Evolutionary conservation across 176 grass and related monocot genomes (phyloP), one percentile per base, ranked within the genome.

Genomic region (Triticum timopheevii): DNA sequence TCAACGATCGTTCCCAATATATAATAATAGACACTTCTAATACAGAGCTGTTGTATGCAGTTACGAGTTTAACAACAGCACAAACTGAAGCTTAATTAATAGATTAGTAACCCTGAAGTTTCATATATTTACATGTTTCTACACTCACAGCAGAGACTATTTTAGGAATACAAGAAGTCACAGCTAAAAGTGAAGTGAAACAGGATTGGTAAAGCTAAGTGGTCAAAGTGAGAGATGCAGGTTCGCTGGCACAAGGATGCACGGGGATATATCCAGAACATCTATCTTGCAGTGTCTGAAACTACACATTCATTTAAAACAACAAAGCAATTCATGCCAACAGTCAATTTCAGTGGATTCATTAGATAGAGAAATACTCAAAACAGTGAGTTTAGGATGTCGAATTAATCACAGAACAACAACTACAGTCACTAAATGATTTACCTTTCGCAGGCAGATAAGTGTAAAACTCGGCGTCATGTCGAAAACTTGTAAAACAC

Each of bases 11-110:
- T 73, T 61, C 27, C 1, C 0, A 22, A 49, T 22, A 15, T 22
- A 58, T 6, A 76, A 34, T 35, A 52, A 35, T 33, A 79, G 8
- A 13, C 6, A 52, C 16, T 73, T 44, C 33, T 28, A 65, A 17
- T 56, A 67, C 34, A 20, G 13, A 69, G 17, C 13, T 76, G 9
- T 63, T 42, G 36, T 6, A 36, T 13, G 42, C 61, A 81, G n/a
- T 24, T 16, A 6, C 15, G 56, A 79, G 12, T 65, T 77, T 45
- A 44, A 52, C 7, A 25, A 80, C 6, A 74, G 17, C 66, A 79
- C 39, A 82, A 15, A 82, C 15, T 25, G 38, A 90, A 62, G 20
- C 36, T 38, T 82, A 58, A 6, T 84, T 66, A 80, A 58, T n/a
- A 24, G 20, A 81, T 76, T 34, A 24, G 20, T 22, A 83, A 69